These are phyloP conservation scores for Ophiostoma himal-ulmi DNA, from an alignment of 2,329 filamentous ascomycete genomes.

Conservation along the genomic window DNA sequence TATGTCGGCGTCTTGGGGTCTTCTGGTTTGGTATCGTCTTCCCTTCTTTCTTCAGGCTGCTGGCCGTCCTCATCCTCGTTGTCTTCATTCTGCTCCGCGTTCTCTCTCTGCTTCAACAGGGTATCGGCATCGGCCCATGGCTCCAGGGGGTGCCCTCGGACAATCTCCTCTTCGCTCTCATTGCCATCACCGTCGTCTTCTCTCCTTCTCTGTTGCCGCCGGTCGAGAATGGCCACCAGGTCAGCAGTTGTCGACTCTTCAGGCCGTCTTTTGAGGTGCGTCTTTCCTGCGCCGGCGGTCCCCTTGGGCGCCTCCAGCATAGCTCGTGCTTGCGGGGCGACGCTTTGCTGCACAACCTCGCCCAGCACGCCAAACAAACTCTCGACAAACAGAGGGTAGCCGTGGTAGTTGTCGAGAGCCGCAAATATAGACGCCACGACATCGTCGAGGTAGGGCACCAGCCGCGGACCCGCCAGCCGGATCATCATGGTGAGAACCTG, in stretches of 20 bases:
- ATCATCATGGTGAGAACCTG: slow-evolving; percentile 95
- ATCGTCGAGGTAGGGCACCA: slow-evolving; percentile 88
- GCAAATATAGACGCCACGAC: slow-evolving; percentile 86
- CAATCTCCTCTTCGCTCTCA: slow-evolving; percentile 28
- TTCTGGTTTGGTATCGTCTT: slow-evolving; percentile 38
- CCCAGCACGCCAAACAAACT: slow-evolving; percentile 75
- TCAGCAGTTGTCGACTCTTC: slow-evolving; percentile 14
- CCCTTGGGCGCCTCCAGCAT: slow-evolving; percentile 39
- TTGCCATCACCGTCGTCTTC: slow-evolving; percentile 25
- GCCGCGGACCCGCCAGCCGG: slow-evolving; percentile 68
- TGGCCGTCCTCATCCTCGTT: slow-evolving; percentile 35
- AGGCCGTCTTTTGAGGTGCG: neutral
- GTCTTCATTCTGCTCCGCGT: slow-evolving; percentile 28
- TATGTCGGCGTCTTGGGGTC: slow-evolving; percentile 65
- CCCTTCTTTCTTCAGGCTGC: slow-evolving; percentile 29
- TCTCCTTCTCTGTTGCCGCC: slow-evolving; percentile 29
- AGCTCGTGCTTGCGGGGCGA: slow-evolving; percentile 45
- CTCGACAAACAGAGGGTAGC: slow-evolving; percentile 81
- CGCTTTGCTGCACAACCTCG: slow-evolving; percentile 77
- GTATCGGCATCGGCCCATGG: slow-evolving; percentile 35
- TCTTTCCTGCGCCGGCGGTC: neutral
- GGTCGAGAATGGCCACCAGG: slow-evolving; percentile 19
- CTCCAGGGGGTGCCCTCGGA: slow-evolving; percentile 32
- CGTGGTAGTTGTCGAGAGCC: slow-evolving; percentile 90
- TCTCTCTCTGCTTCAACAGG: slow-evolving; percentile 22